These are phyloP conservation scores for Austroboletus festivus DNA, from an alignment of 768 basidiomycete genomes.

Conservation along the genomic window DNA sequence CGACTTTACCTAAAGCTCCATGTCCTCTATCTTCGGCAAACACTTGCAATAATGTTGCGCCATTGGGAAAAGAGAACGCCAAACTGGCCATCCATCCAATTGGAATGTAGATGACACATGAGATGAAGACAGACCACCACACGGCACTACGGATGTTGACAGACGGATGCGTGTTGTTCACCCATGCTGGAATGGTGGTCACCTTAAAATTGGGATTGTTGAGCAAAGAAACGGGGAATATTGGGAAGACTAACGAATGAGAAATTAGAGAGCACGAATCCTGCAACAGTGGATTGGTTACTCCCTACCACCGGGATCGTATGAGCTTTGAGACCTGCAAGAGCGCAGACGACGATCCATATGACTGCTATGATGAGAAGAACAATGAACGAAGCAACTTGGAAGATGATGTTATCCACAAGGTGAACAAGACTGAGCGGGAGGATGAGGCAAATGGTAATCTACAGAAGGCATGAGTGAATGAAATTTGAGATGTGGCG, in stretches of 20 bases:
- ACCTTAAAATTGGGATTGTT: too few relatives aligned
- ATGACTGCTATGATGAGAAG: constrained; percentile 18
- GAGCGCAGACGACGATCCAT: constrained; percentile 18
- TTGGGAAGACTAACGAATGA: constrained; percentile 16
- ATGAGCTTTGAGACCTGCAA: constrained; percentile 11
- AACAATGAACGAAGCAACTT: constrained; percentile 19
- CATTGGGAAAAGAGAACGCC: constrained; percentile 7
- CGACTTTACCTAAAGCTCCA: constrained; percentile 4
- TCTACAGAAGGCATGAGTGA: constrained; percentile 10
- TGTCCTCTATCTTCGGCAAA: constrained; percentile 7
- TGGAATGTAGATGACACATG: constrained; percentile 23
- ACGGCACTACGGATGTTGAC: constrained; percentile 22
- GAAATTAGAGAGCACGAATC: constrained; percentile 25
- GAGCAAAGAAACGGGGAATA: too few relatives aligned
- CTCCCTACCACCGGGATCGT: constrained; percentile 14
- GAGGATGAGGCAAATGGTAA: constrained; percentile 17
- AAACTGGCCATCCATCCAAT: constrained; percentile 23
- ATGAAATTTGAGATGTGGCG: neutral
- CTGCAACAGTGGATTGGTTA: constrained; percentile 19
- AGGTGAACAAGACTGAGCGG: constrained; percentile 24
- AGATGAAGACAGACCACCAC: constrained; percentile 22
- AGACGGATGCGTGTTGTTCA: constrained; percentile 22
- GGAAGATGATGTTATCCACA: constrained; percentile 25
- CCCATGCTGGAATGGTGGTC: constrained; percentile 25
- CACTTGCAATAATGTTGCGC: constrained; percentile 17